Base-by-base conservation (phyloP, 129 eudicot genomes). In the Cynara cardunculus region DNA sequence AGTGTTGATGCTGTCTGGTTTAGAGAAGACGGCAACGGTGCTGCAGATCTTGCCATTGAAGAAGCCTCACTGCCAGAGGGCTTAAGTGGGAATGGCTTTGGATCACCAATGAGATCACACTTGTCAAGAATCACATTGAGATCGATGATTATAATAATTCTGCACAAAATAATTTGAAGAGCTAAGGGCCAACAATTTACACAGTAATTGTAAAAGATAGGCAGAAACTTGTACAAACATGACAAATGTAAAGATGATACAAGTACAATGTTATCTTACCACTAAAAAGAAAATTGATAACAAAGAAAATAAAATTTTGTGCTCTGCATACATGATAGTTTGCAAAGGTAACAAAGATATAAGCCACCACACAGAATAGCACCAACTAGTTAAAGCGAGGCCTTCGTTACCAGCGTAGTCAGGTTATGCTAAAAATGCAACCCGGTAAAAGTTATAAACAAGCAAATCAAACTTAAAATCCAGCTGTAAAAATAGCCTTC, bases 101-200 rank as follows among this genome's bases (percentile, higher is more conserved):
- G 93, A 19, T 89, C 87, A 73, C 99, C 99, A 74, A 95, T 89
- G 6, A 81, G 80, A 30, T 91, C 97, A 83, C 89, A 87, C 35
- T 65, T 73, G 41, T 83, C 92, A 34, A 74, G 76, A 34, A 92
- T 34, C 76, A 95, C 78, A 31, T 89, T 84, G 71, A 92, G 68
- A 67, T 83, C 79, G 13, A 88, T 62, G 77, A 95, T 85, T 31
- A 90, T 87, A 26, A 92, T 85, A 30, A 95, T 88, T 82, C 99
- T 95, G 97, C 85, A 73, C 78, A 80, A 69, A 76, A 61, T 1
- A 67, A 34, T 74, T 35, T 12, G 22, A 84, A 75, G 12, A 68
- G 26, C 1, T 70, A 59, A 81, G 76, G 69, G 73, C 56, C 10
- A 69, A 22, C 11, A 34, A 14, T n/a, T 21, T 46, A 66, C 10